Percentiles rank a stretch among this genome's conserved stretches.
These are phyloP conservation scores for Arthrobotrys megalospora DNA, from an alignment of 2,329 filamentous ascomycete species.

Conservation along the genomic window DNA sequence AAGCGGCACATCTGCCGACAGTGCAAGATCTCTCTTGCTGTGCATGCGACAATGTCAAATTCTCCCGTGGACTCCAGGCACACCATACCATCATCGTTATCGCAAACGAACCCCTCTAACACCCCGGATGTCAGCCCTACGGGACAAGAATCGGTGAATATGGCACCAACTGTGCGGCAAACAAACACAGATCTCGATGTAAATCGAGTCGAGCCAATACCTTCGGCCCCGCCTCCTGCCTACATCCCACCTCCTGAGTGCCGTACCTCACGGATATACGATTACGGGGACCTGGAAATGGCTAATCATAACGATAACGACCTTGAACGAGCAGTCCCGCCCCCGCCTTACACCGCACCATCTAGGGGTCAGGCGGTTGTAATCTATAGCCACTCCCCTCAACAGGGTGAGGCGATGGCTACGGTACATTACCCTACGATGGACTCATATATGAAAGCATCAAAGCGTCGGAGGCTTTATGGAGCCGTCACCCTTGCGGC, in stretches of 20 bases:
- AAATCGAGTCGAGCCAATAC: constrained; percentile 42
- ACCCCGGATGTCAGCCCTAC: constrained; percentile 6
- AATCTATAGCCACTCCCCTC: neutral
- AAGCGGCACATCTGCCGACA: constrained; percentile 44
- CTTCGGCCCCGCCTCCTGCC: constrained; percentile 52
- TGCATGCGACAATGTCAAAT: constrained; percentile 47
- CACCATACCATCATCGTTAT: constrained; percentile 4
- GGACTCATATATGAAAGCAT: constrained; percentile 47
- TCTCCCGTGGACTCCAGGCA: constrained; percentile 36
- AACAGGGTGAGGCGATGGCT: constrained; percentile 13
- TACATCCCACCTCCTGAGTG: constrained; percentile 54
- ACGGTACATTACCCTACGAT: constrained; percentile 47
- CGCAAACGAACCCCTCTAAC: constrained; percentile 15
- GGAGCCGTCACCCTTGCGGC: constrained; percentile 42
- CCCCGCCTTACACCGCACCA: constrained; percentile 49
- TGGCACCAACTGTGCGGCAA: constrained; percentile 12
- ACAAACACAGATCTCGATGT: constrained; percentile 7
- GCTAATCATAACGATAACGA: constrained; percentile 27
- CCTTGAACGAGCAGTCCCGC: constrained; percentile 50
- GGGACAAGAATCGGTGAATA: constrained; percentile 21
- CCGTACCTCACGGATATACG: constrained; percentile 54
- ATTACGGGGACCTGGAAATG: constrained; percentile 31
- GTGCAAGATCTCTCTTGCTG: constrained; percentile 30
- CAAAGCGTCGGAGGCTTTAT: constrained; percentile 44
- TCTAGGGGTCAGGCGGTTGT: constrained; percentile 22